Base-by-base conservation (phyloP, 192 early-diverging fungal species). In the Geranomyces michiganensis region DNA sequence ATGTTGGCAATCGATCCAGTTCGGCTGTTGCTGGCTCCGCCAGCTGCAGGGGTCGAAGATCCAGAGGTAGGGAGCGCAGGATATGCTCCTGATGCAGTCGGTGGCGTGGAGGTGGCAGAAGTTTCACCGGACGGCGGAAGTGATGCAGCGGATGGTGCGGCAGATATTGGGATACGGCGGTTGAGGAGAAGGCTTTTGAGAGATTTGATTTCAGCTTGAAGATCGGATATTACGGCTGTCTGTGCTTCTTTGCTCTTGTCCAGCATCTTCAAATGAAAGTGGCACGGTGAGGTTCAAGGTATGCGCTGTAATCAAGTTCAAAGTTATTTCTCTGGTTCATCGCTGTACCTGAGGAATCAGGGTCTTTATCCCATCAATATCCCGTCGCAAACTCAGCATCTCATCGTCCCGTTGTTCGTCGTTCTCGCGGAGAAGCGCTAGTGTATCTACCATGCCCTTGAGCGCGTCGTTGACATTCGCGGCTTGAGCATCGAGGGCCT, bases 121-220 rank as follows among this genome's bases (percentile, higher is more conserved):
- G 32, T 1, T 14, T 41, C 36, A 41, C 36, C 36, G 5, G 36
- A 41, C 10, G 36, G 10, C 1, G 29, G 29, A 19, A 56, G 24
- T 9, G 36, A 41, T 41, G 36, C 36, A 41, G 36, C 3, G 36
- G 36, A 41, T 41, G 36, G 36, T 13, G 43, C 10, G 32, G 29
- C 21, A 10, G 58, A 19, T 7, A 45, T 44, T 8, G 74, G 67
- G 10, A 75, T 14, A 17, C 74, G 67, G 46, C 95, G 89, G 76
- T 90, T 97, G 30, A 96, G 73, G 55, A 99, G 77, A 67, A 99
- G 83, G 66, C 89, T 93, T 70, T 96, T 94, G 41, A 99, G 83
- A 22, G 92, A 93, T 75, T 95, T 96, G 76, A 99, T 88, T 76
- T 99, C 97, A 24, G 84, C 85, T 79, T 99, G 97, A 24, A 99